phyloP scores from a whole-genome alignment of 164 flowering plant species.

The Euptelea pleiosperma region DNA sequence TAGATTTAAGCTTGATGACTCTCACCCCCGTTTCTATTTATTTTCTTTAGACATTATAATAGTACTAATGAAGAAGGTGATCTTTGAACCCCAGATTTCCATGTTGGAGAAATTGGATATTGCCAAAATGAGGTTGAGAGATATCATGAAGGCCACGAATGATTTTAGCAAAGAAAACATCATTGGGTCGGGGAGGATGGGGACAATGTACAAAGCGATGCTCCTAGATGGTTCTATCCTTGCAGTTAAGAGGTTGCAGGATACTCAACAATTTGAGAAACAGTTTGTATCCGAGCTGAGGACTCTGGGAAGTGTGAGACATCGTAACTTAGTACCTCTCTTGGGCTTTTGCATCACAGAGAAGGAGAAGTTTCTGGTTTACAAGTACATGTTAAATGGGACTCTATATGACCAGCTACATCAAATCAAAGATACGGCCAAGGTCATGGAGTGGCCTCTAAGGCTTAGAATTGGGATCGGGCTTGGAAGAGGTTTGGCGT shows the following conservation, averaged over 20 bases:
- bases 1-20: too few species aligned
- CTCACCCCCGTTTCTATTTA: too few species aligned
- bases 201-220: constrained; percentile 49
- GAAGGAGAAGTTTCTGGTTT: too few species aligned
- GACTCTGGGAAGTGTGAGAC: constrained; percentile 57
- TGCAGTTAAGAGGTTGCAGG: constrained; percentile 62
- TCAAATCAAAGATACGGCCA: constrained; percentile 17
- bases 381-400: constrained; percentile 59
- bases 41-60: too few species aligned
- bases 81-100: constrained; percentile 18
- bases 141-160: constrained; percentile 80
- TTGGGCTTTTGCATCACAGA: constrained; percentile 59
- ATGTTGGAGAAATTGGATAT: constrained; percentile 63
- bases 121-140: constrained; percentile 51
- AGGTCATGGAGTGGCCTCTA: constrained; percentile 50
- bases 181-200: too few species aligned
- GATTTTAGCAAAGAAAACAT: too few species aligned
- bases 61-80: too few species aligned
- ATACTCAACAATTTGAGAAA: constrained; percentile 55
- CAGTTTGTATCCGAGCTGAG: constrained; percentile 61
- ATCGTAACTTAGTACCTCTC: constrained; percentile 58
- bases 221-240: constrained; percentile 46
- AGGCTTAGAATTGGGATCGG: too few species aligned
- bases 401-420: constrained; percentile 52
- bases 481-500: constrained; percentile 64